phyloP scores from a whole-genome alignment of 1,284 basidiomycete species.

The Fomitopsis schrenkii region DNA sequence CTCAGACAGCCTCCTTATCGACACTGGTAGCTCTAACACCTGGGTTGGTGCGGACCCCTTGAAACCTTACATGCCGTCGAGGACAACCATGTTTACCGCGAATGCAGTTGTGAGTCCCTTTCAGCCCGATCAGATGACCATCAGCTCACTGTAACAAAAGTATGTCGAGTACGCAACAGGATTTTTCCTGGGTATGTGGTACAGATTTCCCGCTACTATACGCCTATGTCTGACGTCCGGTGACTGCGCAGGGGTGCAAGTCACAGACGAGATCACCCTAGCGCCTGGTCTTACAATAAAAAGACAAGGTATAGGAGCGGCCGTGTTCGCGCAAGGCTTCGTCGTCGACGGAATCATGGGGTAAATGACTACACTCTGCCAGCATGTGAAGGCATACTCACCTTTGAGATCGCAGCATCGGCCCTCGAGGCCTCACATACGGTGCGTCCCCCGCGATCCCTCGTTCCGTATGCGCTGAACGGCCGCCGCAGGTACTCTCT shows the following conservation, averaged over 20 bases:
- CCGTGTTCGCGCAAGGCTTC: constrained; percentile 32
- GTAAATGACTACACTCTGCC: constrained; percentile 7
- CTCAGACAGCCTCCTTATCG: constrained; percentile 19
- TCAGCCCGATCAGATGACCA: neutral
- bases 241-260: constrained; percentile 15
- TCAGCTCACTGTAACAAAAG: constrained; percentile 2
- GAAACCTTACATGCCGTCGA: constrained; percentile 31
- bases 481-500: constrained; percentile 24
- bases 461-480: neutral
- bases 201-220: constrained; percentile 24
- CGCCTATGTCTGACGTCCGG: constrained; percentile 29
- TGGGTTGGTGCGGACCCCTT: constrained; percentile 44
- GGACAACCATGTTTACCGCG: constrained; percentile 35
- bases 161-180: constrained; percentile 8
- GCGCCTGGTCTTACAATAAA: constrained; percentile 34
- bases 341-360: constrained; percentile 46
- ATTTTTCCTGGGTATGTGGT: no score
- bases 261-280: constrained; percentile 22
- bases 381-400: neutral
- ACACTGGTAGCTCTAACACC: constrained; percentile 35
- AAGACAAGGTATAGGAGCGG: constrained; percentile 49
- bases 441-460: constrained; percentile 10
- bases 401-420: constrained; percentile 30
- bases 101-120: constrained; percentile 31
- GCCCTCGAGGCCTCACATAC: constrained; percentile 40